phyloP scores from a whole-genome alignment of 2,329 filamentous ascomycete genomes.

The Cladophialophora immunda region DNA sequence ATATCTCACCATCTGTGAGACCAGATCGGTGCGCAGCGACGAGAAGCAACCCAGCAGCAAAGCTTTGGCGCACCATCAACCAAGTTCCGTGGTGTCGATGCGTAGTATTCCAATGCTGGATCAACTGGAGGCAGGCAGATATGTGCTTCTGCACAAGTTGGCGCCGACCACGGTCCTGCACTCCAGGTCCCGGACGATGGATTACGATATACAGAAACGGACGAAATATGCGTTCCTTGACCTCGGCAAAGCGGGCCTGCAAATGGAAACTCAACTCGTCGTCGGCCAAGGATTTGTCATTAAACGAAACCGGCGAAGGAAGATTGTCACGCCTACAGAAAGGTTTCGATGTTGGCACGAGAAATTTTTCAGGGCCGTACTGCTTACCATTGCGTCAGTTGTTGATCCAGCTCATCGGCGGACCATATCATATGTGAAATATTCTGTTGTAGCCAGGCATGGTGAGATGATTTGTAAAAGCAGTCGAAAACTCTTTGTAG shows the following conservation, averaged over 20 bases:
- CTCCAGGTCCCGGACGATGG: not conserved
- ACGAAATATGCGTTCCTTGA: not conserved
- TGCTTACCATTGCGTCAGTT: too few species aligned
- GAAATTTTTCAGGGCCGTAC: too few species aligned
- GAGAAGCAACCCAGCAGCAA: not conserved
- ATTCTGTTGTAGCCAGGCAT: too few species aligned
- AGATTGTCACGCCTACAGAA: too few species aligned
- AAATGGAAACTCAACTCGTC: slow-evolving; percentile 2
- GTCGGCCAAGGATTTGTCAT: not conserved
- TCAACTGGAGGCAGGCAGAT: not conserved
- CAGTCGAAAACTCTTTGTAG: slow-evolving; percentile 43
- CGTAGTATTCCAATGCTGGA: not conserved
- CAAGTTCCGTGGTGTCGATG: slow-evolving; percentile 17
- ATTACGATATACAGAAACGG: slow-evolving; percentile 6
- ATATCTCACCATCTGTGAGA: not conserved
- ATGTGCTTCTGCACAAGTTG: not conserved
- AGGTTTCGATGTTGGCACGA: too few species aligned
- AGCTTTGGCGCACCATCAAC: not conserved
- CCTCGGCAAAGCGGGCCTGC: not conserved
- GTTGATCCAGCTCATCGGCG: too few species aligned
- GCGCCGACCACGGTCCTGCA: not conserved
- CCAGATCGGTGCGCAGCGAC: not conserved
- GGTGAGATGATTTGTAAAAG: too few species aligned
- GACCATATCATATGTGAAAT: too few species aligned
- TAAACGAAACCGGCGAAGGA: too few species aligned